Evolutionary conservation across 2,329 filamentous ascomycete genomes (phyloP), one percentile per base, ranked within the genome.

Genomic region (Talaromyces atroroseus): DNA sequence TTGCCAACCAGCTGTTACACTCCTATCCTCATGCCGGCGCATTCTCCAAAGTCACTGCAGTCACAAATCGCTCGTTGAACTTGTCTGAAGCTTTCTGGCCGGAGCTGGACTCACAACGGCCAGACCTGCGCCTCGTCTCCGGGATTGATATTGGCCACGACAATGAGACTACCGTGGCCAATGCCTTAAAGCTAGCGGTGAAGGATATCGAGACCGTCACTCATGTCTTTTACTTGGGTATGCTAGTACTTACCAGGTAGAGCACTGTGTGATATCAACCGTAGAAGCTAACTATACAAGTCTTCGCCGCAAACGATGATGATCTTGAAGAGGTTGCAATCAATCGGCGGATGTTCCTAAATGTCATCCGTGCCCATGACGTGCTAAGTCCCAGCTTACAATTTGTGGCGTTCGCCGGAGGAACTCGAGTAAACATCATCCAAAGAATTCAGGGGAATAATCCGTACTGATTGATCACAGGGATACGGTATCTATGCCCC

Each of bases 151-250:
- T 73, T 48, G 71, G 61, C 64, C 76, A 45, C 70, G 68, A 52
- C 26, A 63, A 68, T 24, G 71, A 68, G 46, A 66, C 75, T 5
- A 52, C 62, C 26, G 26, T 29, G 26, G 26, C 26, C 26, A 29
- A 29, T 29, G 26, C 26, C 26, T 29, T 29, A 8, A 29, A 29
- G 26, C 8, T 8, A 8, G 26, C 26, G 26, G 26, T 29, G 26
- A 29, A 29, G 12, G 65, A 69, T 49, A 61, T 75, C 10, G 65
- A 70, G 11, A 71, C 60, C 6, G 68, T 76, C 1, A 71, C 73
- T 0, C 72, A 76, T 57, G 66, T 76, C 2, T 76, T 70, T 60
- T 75, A 74, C 49, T 69, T 73, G 42, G 68, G 69, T 72, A 50
- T 3, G 58, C 12, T 34, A 14, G n/a, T n/a, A n/a, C n/a, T n/a